phyloP scores from a whole-genome alignment of 768 basidiomycete genomes.

The Suillus weaverae region DNA sequence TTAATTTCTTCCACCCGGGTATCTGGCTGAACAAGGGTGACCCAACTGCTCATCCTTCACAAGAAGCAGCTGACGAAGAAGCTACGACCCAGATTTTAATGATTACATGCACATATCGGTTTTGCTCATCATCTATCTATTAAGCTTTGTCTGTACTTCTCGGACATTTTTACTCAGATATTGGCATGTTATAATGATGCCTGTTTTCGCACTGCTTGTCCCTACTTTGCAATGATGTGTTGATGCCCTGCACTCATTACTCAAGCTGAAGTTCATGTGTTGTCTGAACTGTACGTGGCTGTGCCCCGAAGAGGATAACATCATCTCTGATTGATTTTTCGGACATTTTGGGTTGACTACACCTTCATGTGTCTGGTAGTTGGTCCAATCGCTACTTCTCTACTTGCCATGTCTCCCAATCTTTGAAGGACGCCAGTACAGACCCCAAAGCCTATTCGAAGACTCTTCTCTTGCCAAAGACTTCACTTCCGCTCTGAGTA shows the following conservation, averaged over 20 bases:
- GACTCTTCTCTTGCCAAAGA: slow-evolving; percentile 81
- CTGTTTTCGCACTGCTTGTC: too few relatives aligned
- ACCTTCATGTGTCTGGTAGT: too few relatives aligned
- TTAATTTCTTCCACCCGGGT: slow-evolving; percentile 49
- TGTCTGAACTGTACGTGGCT: too few relatives aligned
- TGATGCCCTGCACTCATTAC: too few relatives aligned
- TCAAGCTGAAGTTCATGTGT: too few relatives aligned
- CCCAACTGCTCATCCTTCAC: too few relatives aligned
- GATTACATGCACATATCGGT: background rate
- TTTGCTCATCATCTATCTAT: background rate
- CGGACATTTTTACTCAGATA: background rate
- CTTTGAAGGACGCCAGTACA: background rate
- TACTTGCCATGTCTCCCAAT: background rate
- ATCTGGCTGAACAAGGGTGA: slow-evolving; percentile 27
- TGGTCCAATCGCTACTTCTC: too few relatives aligned
- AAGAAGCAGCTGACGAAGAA: background rate
- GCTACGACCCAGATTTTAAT: background rate
- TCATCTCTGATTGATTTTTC: too few relatives aligned
- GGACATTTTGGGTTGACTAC: too few relatives aligned
- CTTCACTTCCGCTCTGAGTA: slow-evolving; percentile 71
- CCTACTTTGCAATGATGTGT: too few relatives aligned
- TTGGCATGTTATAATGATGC: too few relatives aligned
- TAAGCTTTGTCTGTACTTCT: background rate
- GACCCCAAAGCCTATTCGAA: slow-evolving; percentile 44
- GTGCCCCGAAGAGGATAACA: too few relatives aligned